A percentile compares a stretch with the other conserved stretches of the same genome.
Conservation (phyloP, 2,329 filamentous ascomycete genomes). For the Apiospora sp. region DNA sequence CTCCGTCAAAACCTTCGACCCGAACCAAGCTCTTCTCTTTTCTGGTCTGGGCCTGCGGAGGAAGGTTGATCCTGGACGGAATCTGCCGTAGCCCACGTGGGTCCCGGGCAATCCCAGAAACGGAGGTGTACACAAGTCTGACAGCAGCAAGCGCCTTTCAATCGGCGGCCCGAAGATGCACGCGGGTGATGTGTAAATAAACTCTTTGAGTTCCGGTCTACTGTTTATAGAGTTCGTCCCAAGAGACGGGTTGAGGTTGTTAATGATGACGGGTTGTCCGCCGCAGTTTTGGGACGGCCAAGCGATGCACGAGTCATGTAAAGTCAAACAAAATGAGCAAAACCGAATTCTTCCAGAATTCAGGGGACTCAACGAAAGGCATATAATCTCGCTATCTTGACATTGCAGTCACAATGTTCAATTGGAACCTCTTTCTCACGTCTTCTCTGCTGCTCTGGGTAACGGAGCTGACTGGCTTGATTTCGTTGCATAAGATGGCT, state of each 20-base stretch:
- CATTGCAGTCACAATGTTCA: background rate
- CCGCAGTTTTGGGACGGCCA: fast-evolving
- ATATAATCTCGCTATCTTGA: background rate
- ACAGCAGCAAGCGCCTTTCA: background rate
- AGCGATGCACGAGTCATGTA: background rate
- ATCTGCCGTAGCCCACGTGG: background rate
- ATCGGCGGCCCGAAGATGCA: background rate
- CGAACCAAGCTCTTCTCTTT: background rate
- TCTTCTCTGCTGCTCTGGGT: background rate
- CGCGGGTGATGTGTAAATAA: background rate
- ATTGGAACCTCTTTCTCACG: background rate
- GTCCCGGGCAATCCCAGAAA: background rate
- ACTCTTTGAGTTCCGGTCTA: background rate
- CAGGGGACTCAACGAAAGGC: background rate
- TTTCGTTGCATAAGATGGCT: background rate
- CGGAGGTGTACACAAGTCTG: background rate
- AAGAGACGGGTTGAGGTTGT: background rate
- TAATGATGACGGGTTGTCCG: background rate
- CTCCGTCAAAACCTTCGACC: background rate
- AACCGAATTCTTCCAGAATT: background rate
- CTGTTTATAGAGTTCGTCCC: background rate
- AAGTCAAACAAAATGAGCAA: constrained; percentile 2
- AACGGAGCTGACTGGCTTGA: background rate
- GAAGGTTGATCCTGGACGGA: background rate
- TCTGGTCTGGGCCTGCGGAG: background rate